These are phyloP conservation scores for Chaetomium sp. DNA, from an alignment of 2,329 filamentous ascomycete species.

Conservation along the genomic window DNA sequence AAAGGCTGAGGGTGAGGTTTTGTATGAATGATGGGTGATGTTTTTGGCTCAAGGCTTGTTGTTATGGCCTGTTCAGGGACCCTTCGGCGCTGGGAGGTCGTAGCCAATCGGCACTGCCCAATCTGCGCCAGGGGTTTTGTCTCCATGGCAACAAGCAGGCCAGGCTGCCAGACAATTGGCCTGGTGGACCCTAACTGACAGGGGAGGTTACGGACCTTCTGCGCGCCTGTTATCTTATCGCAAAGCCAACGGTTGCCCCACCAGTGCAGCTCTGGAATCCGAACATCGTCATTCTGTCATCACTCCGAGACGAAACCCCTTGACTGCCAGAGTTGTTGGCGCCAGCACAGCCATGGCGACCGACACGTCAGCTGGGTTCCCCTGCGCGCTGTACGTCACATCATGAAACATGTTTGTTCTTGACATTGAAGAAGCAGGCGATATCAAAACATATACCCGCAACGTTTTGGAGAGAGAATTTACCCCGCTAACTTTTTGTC, in stretches of 20 bases:
- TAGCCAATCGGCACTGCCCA: conserved; percentile 25
- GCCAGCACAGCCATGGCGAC: conserved; percentile 43
- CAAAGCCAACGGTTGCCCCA: conserved; percentile 23
- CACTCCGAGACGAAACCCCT: conserved; percentile 1
- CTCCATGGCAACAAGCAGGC: conserved; percentile 29
- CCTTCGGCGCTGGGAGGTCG: background rate
- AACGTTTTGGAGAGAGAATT: background rate
- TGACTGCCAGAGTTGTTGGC: background rate
- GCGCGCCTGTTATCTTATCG: conserved; percentile 29
- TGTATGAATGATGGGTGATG: conserved; percentile 25
- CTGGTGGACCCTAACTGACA: background rate
- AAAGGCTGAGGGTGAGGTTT: conserved; percentile 27
- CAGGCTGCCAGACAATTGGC: background rate
- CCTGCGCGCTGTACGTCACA: conserved; percentile 62
- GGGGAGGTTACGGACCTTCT: background rate
- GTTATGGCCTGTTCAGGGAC: conserved; percentile 31
- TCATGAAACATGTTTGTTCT: conserved; percentile 14
- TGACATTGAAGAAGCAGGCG: too few species aligned
- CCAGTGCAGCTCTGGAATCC: conserved; percentile 16
- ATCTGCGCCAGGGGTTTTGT: conserved; percentile 17
- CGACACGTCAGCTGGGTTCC: conserved; percentile 52
- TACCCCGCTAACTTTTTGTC: conserved; percentile 28
- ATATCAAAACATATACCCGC: background rate
- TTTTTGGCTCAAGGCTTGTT: conserved; percentile 30
- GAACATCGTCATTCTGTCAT: conserved; percentile 21